phyloP scores from a whole-genome alignment of 108 stramenopile species.

The Cyclostephanos tholiformis region DNA sequence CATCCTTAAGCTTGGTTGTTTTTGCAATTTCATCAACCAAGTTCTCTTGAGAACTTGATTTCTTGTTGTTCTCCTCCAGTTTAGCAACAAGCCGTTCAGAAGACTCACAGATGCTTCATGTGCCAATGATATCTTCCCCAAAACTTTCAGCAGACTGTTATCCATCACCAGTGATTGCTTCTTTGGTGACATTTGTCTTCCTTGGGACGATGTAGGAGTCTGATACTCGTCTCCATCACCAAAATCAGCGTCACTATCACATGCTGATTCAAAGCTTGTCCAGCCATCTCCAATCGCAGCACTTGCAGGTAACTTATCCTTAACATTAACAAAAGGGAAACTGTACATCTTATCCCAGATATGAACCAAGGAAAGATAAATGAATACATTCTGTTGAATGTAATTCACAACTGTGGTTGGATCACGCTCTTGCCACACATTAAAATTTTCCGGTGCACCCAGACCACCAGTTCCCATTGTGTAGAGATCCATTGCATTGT shows the following conservation, averaged over 20 bases:
- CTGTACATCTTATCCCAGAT: constrained; percentile 2
- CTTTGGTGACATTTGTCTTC: no score
- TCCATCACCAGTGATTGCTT: not conserved
- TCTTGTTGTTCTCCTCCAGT: not conserved
- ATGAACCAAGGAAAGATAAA: constrained; percentile 7
- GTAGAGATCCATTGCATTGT: not conserved
- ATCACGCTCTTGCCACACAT: not conserved
- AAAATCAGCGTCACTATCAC: not conserved
- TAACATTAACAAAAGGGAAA: not conserved
- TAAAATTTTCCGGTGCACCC: not conserved
- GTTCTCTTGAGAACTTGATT: not conserved
- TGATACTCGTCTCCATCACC: no score
- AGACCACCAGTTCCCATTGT: constrained; percentile 2
- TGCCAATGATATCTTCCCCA: not conserved
- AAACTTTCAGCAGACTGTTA: not conserved
- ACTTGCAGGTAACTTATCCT: not conserved
- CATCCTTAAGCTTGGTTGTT: not conserved
- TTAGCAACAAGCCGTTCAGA: not conserved
- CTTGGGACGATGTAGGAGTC: no score
- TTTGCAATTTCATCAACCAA: not conserved
- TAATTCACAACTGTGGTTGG: not conserved
- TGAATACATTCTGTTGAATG: not conserved
- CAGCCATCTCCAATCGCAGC: not conserved
- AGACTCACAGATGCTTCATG: not conserved
- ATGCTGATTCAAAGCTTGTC: not conserved